phyloP scores from a whole-genome alignment of 495 filamentous ascomycete species.

The Symbiotaphrina buchneri region DNA sequence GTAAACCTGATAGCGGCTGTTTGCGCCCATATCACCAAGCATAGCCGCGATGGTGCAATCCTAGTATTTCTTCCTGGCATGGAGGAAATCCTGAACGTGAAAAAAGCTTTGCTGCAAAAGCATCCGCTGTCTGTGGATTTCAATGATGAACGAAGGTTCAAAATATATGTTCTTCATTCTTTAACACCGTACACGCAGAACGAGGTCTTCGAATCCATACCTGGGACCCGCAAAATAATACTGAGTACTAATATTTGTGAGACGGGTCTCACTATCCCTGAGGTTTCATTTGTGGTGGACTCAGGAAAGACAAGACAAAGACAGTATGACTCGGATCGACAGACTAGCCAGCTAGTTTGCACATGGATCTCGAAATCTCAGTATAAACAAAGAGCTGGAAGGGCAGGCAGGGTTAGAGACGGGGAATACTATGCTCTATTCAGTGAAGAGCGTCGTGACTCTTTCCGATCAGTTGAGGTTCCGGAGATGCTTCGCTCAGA shows the following conservation, averaged over 20 bases:
- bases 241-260: slow-evolving; percentile 38
- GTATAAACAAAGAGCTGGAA: slow-evolving; percentile 29
- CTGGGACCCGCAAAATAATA: slow-evolving; percentile 31
- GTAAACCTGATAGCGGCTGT: slow-evolving; percentile 21
- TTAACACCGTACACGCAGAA: slow-evolving; percentile 20
- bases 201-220: slow-evolving; percentile 20
- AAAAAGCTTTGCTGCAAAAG: slow-evolving; percentile 10
- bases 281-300: slow-evolving; percentile 33
- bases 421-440: slow-evolving; percentile 36
- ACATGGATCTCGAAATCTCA: slow-evolving; percentile 32
- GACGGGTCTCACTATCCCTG: slow-evolving; percentile 35
- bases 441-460: slow-evolving; percentile 22
- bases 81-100: slow-evolving; percentile 21
- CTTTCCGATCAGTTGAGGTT: slow-evolving; percentile 19
- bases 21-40: slow-evolving; percentile 25
- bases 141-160: slow-evolving; percentile 17
- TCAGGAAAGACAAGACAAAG: slow-evolving; percentile 28
- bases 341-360: slow-evolving; percentile 21
- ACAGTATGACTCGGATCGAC: slow-evolving; percentile 20
- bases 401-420: slow-evolving; percentile 32
- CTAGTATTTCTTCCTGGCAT: slow-evolving; percentile 35
- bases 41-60: slow-evolving; percentile 26
- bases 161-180: slow-evolving; percentile 28
- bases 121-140: slow-evolving; percentile 20
- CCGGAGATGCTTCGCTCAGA: slow-evolving; percentile 26